A percentile compares a stretch with the other conserved stretches of the same genome.
Conservation (phyloP, 2,329 filamentous ascomycete species). For the Xylariaceae sp. region DNA sequence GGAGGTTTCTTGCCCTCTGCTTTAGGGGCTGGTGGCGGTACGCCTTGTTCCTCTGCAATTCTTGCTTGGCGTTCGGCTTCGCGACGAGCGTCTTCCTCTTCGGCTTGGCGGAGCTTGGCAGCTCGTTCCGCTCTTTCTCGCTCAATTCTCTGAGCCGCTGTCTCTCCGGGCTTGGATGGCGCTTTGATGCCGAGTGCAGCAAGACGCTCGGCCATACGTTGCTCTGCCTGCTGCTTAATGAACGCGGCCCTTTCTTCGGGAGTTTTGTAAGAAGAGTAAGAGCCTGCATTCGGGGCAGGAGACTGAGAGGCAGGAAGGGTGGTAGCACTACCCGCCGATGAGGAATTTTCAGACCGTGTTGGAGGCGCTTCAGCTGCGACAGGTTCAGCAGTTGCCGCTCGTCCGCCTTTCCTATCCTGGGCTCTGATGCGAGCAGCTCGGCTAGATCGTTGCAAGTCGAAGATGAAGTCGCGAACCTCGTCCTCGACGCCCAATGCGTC, state of each 20-base stretch:
- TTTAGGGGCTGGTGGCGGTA: constrained; percentile 53
- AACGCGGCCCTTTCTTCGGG: constrained; percentile 91
- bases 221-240: constrained; percentile 94
- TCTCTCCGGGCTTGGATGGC: constrained; percentile 72
- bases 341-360: constrained; percentile 46
- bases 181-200: constrained; percentile 89
- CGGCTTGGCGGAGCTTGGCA: constrained; percentile 79
- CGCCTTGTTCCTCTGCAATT: constrained; percentile 69
- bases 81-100: constrained; percentile 86
- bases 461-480: constrained; percentile 96
- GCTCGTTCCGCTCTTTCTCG: constrained; percentile 83
- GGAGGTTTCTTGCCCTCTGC: constrained; percentile 58
- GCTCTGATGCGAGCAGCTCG: constrained; percentile 63
- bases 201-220: constrained; percentile 92
- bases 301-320: constrained; percentile 41
- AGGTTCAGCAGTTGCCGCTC: constrained; percentile 38
- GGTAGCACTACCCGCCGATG: constrained; percentile 49
- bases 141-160: constrained; percentile 75
- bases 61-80: constrained; percentile 82
- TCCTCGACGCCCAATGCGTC: constrained; percentile 95
- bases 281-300: constrained; percentile 49
- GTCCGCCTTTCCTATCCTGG: constrained; percentile 48
- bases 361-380: constrained; percentile 42
- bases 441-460: constrained; percentile 84
- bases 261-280: constrained; percentile 80